Base-by-base conservation (phyloP, 164 flowering plant species). In the Vitis cinerea region DNA sequence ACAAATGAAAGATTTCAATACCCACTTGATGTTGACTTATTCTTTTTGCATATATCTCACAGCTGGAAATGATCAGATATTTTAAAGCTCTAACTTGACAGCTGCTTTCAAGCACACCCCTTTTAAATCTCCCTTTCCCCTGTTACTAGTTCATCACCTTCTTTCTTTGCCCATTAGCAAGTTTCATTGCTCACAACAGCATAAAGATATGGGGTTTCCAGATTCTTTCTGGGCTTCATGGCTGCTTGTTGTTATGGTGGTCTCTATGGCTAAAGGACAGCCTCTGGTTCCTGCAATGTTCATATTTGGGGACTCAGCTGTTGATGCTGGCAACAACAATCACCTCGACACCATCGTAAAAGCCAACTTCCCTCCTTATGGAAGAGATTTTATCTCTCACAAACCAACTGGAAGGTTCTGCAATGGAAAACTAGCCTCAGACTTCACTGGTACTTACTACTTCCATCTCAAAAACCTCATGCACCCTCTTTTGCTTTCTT, bases 241-340 rank as follows among this genome's bases (percentile, higher is more conserved):
- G 15, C 8, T 67, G 54, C 66, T 71, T 15, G 15, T 73, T 13
- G 65, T 61, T 6, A 15, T 47, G 60, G 13, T 29, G 53, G 3
- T 49, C 2, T 67, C 10, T 27, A 17, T 66, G 63, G 74, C 70
- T 0, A 61, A 74, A 48, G 79, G 74, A 2, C 82, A 82, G 70
- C 80, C 80, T 64, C 73, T 80, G 59, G 89, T 89, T 63, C 90
- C 93, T 10, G 90, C 90, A 60, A 44, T 89, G 76, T 78, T 86
- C 79, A 63, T 84, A 50, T 91, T 91, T 75, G 97, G 97, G 15
- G 97, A 91, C 78, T 89, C 97, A 2, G 78, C 82, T 4, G 84
- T 79, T 16, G 97, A 92, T 79, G 91, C 70, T 1, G 97, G 97
- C 15, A 92, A 90, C 76, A 90, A 92, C 78, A 92, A 90, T 68